phyloP scores from a whole-genome alignment of 192 early-diverging fungal species.

The Helicostylum pulchrum region DNA sequence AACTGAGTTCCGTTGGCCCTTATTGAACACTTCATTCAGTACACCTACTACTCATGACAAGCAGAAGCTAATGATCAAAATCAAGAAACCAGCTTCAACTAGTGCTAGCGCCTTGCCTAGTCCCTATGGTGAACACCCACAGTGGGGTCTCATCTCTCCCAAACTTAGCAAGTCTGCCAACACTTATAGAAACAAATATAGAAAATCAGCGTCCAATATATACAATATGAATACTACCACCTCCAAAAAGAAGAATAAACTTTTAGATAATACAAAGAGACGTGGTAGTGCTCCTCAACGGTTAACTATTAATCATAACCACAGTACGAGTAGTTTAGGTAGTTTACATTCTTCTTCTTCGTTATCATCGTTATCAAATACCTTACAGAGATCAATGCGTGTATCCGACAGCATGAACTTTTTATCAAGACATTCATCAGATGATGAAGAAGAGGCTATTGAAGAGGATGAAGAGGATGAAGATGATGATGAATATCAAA shows the following conservation, averaged over 20 bases:
- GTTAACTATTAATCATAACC: not conserved
- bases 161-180: not conserved
- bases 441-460: conserved; percentile 22
- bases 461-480: conserved; percentile 21
- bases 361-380: conserved; percentile 7
- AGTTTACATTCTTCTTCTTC: conserved; percentile 21
- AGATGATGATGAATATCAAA: conserved; percentile 19
- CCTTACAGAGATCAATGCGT: conserved; percentile 9
- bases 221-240: conserved; percentile 3
- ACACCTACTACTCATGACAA: conserved; percentile 1
- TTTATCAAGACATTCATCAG: conserved; percentile 6
- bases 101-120: conserved; percentile 4
- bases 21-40: not conserved
- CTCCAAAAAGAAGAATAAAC: conserved; percentile 12
- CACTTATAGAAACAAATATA: conserved; percentile 5
- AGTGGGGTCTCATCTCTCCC: not conserved
- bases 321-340: not conserved
- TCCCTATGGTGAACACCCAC: not conserved
- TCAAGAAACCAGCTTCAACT: conserved; percentile 12
- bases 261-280: conserved; percentile 1
- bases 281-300: conserved; percentile 15
- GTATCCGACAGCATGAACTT: conserved; percentile 18
- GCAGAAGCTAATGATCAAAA: conserved; percentile 19
- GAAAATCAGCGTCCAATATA: conserved; percentile 20
- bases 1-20: not conserved